Evolutionary conservation across 306 rosid genomes (phyloP), one percentile per base, ranked within the genome.

Genomic region (Vigna mungo): DNA sequence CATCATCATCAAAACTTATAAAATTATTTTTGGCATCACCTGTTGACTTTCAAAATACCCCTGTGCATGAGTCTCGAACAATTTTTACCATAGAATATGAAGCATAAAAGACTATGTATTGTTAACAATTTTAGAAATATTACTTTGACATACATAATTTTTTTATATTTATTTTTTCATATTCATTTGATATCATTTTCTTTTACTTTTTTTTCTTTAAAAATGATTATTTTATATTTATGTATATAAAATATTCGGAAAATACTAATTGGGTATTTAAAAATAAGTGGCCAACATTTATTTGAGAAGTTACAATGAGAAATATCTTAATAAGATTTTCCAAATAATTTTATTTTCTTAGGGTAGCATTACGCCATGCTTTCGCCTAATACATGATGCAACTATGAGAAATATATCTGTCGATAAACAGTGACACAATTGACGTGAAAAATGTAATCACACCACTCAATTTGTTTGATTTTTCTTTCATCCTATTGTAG

Each of bases 351-450:
- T 60, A 6, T 23, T 44, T 25, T 32, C 39, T 44, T 67, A 17
- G 13, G 32, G 7, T 11, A 61, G 71, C 20, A 79, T 48, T 41
- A 47, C 25, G 11, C 21, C 72, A 79, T 49, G 60, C 78, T 71
- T 36, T 16, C 25, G 58, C 32, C n/a, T 64, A 9, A 37, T 64
- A 41, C 64, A 65, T 15, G 64, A 36, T 49, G 18, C 44, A 51
- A 37, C 43, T 37, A 0, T 5, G 5, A 17, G 15, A 59, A 20
- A 37, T 15, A 37, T 49, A 51, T 34, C 25, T 49, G 30, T 7
- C 11, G 11, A 18, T 20, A 12, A 36, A 49, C 30, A 34, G 27
- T 2, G 64, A 52, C 53, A 37, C 1, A 63, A 62, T 36, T 36
- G 78, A 15, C 56, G 39, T 34, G 8, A 16, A 36, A 63, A 62